Conservation (phyloP, 768 basidiomycete species). For the Paxillus rubicundulus region DNA sequence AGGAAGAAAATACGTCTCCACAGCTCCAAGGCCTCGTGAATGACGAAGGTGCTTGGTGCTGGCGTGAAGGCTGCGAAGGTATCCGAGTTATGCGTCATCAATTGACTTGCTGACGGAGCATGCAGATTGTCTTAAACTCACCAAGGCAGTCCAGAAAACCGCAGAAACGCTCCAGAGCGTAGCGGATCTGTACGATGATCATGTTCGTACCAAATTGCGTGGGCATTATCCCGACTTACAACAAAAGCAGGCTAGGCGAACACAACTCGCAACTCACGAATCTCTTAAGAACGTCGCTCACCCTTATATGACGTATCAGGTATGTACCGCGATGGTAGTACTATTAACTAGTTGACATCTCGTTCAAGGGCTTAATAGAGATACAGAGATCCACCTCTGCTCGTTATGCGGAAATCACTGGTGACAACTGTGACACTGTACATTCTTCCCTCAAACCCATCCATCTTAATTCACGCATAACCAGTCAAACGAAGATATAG, state of each 20-base stretch:
- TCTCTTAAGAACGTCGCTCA: constrained; percentile 73
- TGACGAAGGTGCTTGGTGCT: constrained; percentile 80
- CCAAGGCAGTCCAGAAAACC: constrained; percentile 74
- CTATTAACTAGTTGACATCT: background rate
- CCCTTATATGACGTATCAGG: constrained; percentile 69
- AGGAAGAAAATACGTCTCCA: constrained; percentile 39
- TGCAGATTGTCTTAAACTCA: constrained; percentile 72
- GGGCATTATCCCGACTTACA: constrained; percentile 4
- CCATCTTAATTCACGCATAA: constrained; percentile 4
- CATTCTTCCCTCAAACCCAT: background rate
- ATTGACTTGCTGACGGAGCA: background rate
- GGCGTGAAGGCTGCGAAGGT: constrained; percentile 78
- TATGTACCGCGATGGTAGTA: constrained; percentile 22
- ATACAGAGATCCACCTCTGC: constrained; percentile 70
- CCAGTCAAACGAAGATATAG: constrained; percentile 62
- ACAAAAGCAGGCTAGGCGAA: constrained; percentile 58
- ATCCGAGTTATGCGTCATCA: background rate
- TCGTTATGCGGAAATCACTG: constrained; percentile 56
- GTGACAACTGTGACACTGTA: constrained; percentile 33
- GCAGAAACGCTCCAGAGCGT: constrained; percentile 71
- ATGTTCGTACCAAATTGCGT: constrained; percentile 45
- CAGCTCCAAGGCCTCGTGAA: constrained; percentile 62
- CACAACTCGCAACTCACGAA: constrained; percentile 73
- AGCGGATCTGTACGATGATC: constrained; percentile 76
- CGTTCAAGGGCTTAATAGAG: constrained; percentile 60